Percentiles rank a stretch among this genome's conserved stretches.
These are phyloP conservation scores for Fusarium palustre DNA, from an alignment of 2,329 filamentous ascomycete species.

Conservation along the genomic window DNA sequence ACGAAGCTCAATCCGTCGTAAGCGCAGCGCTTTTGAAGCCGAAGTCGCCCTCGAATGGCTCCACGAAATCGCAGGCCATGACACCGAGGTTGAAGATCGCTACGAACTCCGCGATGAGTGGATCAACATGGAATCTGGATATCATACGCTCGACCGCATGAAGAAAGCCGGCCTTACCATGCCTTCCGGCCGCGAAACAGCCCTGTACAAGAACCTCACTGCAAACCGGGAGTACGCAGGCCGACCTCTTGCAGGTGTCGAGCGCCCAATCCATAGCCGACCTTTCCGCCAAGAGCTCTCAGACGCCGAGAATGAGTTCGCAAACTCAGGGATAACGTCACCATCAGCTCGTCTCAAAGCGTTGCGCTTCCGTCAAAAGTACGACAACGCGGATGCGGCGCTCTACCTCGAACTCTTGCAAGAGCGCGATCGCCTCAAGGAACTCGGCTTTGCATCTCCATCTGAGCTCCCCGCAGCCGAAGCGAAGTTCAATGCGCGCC, in stretches of 20 bases:
- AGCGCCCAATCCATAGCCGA: constrained; percentile 51
- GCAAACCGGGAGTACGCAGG: constrained; percentile 41
- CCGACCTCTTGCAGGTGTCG: constrained; percentile 48
- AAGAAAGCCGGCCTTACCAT: constrained; percentile 54
- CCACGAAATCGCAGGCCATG: constrained; percentile 65
- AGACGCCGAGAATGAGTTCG: constrained; percentile 51
- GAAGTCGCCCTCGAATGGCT: constrained; percentile 71
- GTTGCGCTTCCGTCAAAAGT: constrained; percentile 48
- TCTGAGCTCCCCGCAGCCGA: constrained; percentile 48
- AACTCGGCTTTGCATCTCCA: constrained; percentile 32
- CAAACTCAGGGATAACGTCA: constrained; percentile 4
- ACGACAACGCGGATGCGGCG: constrained; percentile 34
- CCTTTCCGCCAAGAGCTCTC: constrained; percentile 58
- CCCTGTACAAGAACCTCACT: constrained; percentile 42
- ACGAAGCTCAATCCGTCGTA: constrained; percentile 65
- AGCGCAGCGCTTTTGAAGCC: constrained; percentile 67
- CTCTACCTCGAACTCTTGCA: constrained; percentile 51
- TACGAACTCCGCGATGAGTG: constrained; percentile 57
- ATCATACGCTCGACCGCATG: constrained; percentile 61
- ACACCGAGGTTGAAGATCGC: constrained; percentile 48
- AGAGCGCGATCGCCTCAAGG: constrained; percentile 47
- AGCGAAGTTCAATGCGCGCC: constrained; percentile 51
- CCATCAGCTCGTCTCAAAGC: constrained; percentile 41
- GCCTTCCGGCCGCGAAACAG: constrained; percentile 59
- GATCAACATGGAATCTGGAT: constrained; percentile 61